phyloP scores from a whole-genome alignment of 106 monocot genomes.

The Dendrobium nobile region DNA sequence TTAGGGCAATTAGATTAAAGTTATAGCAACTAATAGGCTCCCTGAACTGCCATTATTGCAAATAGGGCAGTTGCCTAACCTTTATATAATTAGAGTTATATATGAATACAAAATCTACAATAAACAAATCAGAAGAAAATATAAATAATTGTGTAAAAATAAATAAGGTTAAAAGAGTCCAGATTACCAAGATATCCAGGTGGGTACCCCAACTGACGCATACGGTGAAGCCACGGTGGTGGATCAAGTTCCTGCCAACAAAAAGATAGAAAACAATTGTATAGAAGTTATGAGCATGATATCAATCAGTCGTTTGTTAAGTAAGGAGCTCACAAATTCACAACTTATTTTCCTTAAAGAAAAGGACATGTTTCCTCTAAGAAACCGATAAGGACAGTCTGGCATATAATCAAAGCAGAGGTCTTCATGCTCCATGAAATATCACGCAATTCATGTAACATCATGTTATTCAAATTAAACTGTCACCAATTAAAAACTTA shows the following conservation, averaged over 20 bases:
- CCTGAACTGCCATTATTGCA: neutral
- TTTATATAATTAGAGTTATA: no score
- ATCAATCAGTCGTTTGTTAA: neutral
- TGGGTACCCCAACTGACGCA: conserved; percentile 86
- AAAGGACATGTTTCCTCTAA: neutral
- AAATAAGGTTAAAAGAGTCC: neutral
- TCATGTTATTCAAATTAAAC: neutral
- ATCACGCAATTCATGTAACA: neutral
- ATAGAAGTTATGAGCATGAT: no score
- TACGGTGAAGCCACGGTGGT: conserved; percentile 80
- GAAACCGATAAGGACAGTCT: neutral
- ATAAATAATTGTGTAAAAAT: neutral
- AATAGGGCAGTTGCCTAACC: neutral
- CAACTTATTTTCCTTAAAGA: neutral
- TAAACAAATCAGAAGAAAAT: no score
- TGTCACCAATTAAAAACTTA: neutral
- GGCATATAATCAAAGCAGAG: neutral
- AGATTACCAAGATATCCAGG: conserved; percentile 84
- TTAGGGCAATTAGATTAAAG: no score
- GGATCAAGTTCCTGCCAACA: conserved; percentile 74
- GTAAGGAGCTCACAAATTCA: neutral
- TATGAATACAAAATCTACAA: no score
- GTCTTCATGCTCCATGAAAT: neutral
- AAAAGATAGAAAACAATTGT: no score
- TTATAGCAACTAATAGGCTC: neutral